phyloP scores from a whole-genome alignment of 768 basidiomycete species.

The Rhodosporidiobolus sp. region DNA sequence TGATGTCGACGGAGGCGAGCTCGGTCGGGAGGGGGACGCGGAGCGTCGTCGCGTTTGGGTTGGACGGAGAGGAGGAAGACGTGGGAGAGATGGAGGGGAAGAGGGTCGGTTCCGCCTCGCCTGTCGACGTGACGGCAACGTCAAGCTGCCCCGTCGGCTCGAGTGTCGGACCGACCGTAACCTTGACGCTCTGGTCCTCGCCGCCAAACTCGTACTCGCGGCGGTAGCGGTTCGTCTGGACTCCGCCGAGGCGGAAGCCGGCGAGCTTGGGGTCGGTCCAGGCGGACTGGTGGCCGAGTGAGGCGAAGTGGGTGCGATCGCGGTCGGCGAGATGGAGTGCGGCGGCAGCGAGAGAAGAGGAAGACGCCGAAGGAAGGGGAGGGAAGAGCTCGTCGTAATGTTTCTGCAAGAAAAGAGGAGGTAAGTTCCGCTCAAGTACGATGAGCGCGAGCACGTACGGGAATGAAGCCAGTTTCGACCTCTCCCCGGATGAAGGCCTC shows the following conservation, averaged over 20 bases:
- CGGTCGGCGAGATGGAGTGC: constrained; percentile 72
- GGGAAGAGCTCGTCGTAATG: constrained; percentile 80
- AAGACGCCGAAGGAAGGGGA: constrained; percentile 57
- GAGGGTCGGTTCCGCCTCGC: neutral
- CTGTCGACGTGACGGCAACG: constrained; percentile 10
- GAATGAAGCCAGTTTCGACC: constrained; percentile 89
- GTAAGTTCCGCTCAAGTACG: neutral
- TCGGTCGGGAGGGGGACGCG: neutral
- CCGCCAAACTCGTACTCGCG: constrained; percentile 13
- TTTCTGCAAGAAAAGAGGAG: constrained; percentile 57
- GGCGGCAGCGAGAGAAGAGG: constrained; percentile 70
- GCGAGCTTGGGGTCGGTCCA: constrained; percentile 70
- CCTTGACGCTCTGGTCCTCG: constrained; percentile 1
- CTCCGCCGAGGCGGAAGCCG: constrained; percentile 75
- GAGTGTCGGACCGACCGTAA: neutral
- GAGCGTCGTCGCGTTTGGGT: constrained; percentile 5
- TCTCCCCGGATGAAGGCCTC: constrained; percentile 70
- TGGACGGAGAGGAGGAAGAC: neutral
- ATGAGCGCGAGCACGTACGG: constrained; percentile 53
- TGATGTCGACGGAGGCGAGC: constrained; percentile 24
- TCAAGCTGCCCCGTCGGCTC: neutral
- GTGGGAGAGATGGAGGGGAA: neutral
- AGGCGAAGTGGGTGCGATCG: constrained; percentile 52
- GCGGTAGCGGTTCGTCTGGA: constrained; percentile 47
- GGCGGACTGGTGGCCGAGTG: constrained; percentile 42